Percentiles rank a stretch among this genome's conserved stretches.
phyloP scores from a whole-genome alignment of 1,139 yeast species.

The Entelexis sorbosivorans region DNA sequence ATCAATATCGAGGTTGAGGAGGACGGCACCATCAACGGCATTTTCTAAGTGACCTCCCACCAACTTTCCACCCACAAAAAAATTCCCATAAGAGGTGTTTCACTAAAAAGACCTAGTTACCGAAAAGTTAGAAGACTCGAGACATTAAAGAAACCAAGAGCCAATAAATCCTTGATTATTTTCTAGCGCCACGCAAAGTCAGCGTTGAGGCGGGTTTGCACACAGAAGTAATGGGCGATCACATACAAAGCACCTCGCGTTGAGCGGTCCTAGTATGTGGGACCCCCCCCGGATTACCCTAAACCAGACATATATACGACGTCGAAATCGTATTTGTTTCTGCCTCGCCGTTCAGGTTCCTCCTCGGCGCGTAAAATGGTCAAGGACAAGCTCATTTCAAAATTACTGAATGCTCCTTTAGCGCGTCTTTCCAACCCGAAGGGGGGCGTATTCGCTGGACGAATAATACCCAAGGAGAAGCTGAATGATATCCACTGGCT shows the following conservation, averaged over 20 bases:
- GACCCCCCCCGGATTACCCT: neutral
- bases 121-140: too few relatives aligned
- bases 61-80: too few relatives aligned
- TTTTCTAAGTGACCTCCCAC: constrained; percentile 59
- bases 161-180: too few relatives aligned
- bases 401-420: constrained; percentile 16
- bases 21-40: constrained; percentile 89
- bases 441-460: constrained; percentile 21
- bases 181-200: too few relatives aligned
- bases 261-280: neutral
- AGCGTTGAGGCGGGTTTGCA: too few relatives aligned
- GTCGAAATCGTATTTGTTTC: neutral
- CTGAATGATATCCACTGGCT: constrained; percentile 20
- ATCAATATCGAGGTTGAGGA: constrained; percentile 93
- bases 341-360: neutral
- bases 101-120: too few relatives aligned
- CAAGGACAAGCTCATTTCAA: constrained; percentile 1
- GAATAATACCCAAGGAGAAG: constrained; percentile 20
- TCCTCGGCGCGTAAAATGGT: constrained; percentile 3
- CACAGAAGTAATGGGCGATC: too few relatives aligned
- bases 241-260: too few relatives aligned
- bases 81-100: too few relatives aligned
- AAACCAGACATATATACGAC: neutral
- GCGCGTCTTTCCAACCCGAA: constrained; percentile 16
- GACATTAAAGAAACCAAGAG: too few relatives aligned